Conservation (phyloP, 768 basidiomycete genomes). For the Trametes villosa region DNA sequence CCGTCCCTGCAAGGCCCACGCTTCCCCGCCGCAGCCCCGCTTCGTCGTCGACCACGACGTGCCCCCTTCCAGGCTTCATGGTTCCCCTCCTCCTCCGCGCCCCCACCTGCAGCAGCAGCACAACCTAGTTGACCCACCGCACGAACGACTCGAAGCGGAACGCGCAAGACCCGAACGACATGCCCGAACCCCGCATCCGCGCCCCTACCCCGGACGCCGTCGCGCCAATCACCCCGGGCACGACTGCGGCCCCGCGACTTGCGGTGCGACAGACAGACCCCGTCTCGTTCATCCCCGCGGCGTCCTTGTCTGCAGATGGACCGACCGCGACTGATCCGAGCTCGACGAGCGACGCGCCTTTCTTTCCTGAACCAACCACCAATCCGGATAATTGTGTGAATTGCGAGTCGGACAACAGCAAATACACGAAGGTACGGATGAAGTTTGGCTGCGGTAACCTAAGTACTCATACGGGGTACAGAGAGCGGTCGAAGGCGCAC, state of each 20-base stretch:
- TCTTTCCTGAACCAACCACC: conserved; percentile 13
- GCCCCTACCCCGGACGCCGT: no score
- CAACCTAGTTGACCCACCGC: background rate
- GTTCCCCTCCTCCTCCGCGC: background rate
- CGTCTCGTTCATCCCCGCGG: conserved; percentile 1
- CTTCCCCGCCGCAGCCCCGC: background rate
- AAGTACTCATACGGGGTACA: no score
- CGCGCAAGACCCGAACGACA: no score
- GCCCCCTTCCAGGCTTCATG: conserved; percentile 5
- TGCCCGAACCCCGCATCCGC: no score
- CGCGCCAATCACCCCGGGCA: background rate
- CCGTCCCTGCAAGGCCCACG: background rate
- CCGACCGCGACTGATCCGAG: background rate
- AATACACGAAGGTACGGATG: conserved; percentile 19
- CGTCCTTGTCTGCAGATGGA: background rate
- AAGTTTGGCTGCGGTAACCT: no score
- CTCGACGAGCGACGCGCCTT: conserved; percentile 10
- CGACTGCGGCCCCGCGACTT: background rate
- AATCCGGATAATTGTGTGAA: background rate
- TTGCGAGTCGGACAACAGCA: background rate
- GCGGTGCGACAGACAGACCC: background rate
- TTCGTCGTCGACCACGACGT: conserved; percentile 12
- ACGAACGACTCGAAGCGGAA: background rate
- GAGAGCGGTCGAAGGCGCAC: conserved; percentile 20
- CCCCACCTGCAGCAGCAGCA: background rate